Evolutionary conservation across 2,329 filamentous ascomycete genomes (phyloP).

Genomic region (Fusarium keratoplasticum): DNA sequence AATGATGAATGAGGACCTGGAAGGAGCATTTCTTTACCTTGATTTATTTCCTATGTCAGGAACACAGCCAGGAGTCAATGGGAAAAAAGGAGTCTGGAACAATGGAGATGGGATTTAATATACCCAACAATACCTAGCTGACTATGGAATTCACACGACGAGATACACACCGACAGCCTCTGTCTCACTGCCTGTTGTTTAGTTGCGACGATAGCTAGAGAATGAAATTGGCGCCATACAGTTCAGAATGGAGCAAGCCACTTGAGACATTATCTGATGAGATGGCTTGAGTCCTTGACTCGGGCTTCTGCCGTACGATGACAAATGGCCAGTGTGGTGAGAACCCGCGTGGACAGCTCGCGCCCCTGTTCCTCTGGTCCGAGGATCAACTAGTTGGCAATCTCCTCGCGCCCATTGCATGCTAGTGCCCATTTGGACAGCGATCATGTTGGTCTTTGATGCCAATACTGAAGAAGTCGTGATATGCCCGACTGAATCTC

Average conservation of each 20-base stretch:
- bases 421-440: not conserved
- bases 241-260: not conserved
- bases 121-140: conserved; percentile 15
- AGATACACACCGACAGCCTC: not conserved
- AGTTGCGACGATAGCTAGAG: not conserved
- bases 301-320: not conserved
- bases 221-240: not conserved
- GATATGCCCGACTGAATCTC: not conserved
- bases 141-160: not conserved
- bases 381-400: not conserved
- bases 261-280: not conserved
- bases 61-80: conserved; percentile 18
- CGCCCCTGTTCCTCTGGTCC: not conserved
- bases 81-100: not conserved
- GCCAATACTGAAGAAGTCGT: not conserved
- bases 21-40: conserved; percentile 2
- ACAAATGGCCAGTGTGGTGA: not conserved
- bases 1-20: conserved; percentile 12
- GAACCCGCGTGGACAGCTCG: not conserved
- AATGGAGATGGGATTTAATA: conserved; percentile 16
- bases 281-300: not conserved
- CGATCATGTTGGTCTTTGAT: not conserved
- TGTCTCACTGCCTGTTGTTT: not conserved
- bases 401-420: not conserved
- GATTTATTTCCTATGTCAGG: conserved; percentile 16